Percentiles rank a stretch among this genome's conserved stretches.
Evolutionary conservation across 768 basidiomycete species (phyloP).

Genomic region (Austroboletus eburneus): DNA sequence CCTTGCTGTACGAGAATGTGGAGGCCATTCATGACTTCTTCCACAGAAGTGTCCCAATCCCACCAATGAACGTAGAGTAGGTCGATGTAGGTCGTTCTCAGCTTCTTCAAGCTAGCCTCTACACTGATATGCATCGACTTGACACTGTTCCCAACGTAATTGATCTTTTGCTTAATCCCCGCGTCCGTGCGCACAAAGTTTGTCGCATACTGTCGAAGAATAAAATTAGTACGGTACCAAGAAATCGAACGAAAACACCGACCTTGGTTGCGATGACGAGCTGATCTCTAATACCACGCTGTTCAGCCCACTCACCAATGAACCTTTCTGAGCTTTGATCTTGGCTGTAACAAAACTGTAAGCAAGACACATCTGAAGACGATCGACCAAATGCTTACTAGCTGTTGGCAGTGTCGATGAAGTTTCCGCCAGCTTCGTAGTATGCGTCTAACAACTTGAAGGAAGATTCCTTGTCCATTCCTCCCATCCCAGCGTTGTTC

Average conservation of each 20-base stretch:
- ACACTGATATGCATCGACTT: no score
- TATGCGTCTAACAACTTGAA: constrained; percentile 45
- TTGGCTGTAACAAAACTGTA: constrained; percentile 32
- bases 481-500: constrained; percentile 30
- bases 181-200: constrained; percentile 17
- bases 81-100: no score
- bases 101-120: no score
- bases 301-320: constrained; percentile 49
- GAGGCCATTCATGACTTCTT: constrained; percentile 40
- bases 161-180: constrained; percentile 27
- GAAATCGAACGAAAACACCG: neutral
- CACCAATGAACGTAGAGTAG: no score
- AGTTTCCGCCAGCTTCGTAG: constrained; percentile 44
- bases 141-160: no score
- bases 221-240: neutral
- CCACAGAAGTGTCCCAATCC: constrained; percentile 35
- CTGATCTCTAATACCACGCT: constrained; percentile 40
- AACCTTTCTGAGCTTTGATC: constrained; percentile 52
- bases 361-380: neutral
- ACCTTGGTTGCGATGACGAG: constrained; percentile 44
- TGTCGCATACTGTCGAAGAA: constrained; percentile 19
- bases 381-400: constrained; percentile 29
- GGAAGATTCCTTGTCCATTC: no score
- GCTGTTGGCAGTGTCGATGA: constrained; percentile 46
- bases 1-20: constrained; percentile 35